These are phyloP conservation scores for Syzygium grande DNA, from an alignment of 345 rosid species.

Conservation along the genomic window DNA sequence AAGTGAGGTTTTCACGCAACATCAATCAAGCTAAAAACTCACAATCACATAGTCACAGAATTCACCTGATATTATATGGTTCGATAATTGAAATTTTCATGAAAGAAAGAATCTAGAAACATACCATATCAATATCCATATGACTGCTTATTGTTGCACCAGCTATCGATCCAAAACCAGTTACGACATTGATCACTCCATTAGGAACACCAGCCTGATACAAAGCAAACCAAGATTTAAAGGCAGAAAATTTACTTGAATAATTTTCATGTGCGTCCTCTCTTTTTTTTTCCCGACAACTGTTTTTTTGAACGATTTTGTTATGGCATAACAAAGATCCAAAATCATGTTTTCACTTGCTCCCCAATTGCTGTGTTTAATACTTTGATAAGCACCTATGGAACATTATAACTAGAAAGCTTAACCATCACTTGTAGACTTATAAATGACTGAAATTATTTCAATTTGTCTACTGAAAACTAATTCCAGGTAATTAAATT, in stretches of 20 bases:
- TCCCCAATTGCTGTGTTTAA: background rate
- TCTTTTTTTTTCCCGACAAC: background rate
- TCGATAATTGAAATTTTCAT: background rate
- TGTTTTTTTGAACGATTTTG: background rate
- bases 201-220: slow-evolving; percentile 77
- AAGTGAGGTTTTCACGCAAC: background rate
- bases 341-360: background rate
- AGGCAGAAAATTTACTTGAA: background rate
- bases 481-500: background rate
- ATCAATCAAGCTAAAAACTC: background rate
- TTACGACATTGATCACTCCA: slow-evolving; percentile 76
- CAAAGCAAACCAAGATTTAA: background rate
- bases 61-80: background rate
- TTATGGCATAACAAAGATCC: background rate
- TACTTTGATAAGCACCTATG: background rate
- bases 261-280: background rate
- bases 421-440: background rate
- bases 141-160: slow-evolving; percentile 76
- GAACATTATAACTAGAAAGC: too few relatives aligned
- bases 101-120: background rate
- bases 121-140: slow-evolving; percentile 80
- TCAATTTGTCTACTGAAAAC: background rate
- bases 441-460: background rate
- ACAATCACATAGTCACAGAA: background rate
- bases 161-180: slow-evolving; percentile 70